These are phyloP conservation scores for Pythium grandisporangium DNA, from an alignment of 352 stramenopile species.

Conservation along the genomic window DNA sequence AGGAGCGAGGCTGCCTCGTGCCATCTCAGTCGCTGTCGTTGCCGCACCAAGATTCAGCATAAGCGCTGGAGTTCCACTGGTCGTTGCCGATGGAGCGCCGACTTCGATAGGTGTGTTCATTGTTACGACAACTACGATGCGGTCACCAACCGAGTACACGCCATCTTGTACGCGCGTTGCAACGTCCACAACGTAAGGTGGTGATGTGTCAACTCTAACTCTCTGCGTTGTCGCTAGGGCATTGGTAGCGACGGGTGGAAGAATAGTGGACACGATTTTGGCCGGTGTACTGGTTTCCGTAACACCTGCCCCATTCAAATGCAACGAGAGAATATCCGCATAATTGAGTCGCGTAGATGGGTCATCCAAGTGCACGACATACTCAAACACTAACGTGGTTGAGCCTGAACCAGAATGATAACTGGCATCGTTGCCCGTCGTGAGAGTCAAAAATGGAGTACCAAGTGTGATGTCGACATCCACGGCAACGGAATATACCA, in stretches of 20 bases:
- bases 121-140: conserved; percentile 21
- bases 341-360: conserved; percentile 19
- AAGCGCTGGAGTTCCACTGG: conserved; percentile 25
- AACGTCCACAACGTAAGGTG: conserved; percentile 26
- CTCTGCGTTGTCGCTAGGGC: conserved; percentile 7
- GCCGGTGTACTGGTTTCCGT: conserved; percentile 6
- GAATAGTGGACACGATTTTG: conserved; percentile 23
- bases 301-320: conserved; percentile 32
- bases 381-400: conserved; percentile 30
- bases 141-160: conserved; percentile 44
- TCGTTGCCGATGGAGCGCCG: not conserved
- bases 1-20: conserved; percentile 3
- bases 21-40: conserved; percentile 1
- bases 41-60: conserved; percentile 27
- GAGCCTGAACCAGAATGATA: conserved; percentile 39
- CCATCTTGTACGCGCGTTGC: conserved; percentile 24
- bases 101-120: conserved; percentile 32
- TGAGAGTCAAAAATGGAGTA: conserved; percentile 22
- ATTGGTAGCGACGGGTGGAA: conserved; percentile 17
- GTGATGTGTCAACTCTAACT: conserved; percentile 24
- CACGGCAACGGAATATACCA: conserved; percentile 37
- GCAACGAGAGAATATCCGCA: conserved; percentile 27
- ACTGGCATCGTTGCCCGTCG: conserved; percentile 24
- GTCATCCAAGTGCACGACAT: conserved; percentile 39
- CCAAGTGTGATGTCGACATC: conserved; percentile 25